Conservation (phyloP, 192 early-diverging fungal genomes). For the Thoreauomyces humboldtii region DNA sequence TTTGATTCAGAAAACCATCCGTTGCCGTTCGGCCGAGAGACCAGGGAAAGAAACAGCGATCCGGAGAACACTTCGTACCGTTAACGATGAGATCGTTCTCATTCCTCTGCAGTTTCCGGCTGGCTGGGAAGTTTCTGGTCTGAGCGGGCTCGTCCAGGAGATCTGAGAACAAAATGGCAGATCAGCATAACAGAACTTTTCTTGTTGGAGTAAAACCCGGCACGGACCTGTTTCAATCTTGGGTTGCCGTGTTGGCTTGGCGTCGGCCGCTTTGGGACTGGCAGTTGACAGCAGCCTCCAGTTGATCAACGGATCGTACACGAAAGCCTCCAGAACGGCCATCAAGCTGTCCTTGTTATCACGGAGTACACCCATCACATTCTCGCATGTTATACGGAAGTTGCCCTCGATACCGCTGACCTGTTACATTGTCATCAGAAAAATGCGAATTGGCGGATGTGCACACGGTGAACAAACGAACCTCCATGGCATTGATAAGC, state of each 20-base stretch:
- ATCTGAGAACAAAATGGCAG: conserved; percentile 28
- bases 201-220: not conserved
- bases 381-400: conserved; percentile 92
- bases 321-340: conserved; percentile 97
- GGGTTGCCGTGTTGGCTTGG: conserved; percentile 26
- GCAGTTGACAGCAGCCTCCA: conserved; percentile 71
- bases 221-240: conserved; percentile 33
- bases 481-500: conserved; percentile 98
- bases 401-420: conserved; percentile 91
- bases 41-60: not conserved
- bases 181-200: not conserved
- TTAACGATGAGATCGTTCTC: conserved; percentile 48
- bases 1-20: too few relatives aligned
- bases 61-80: conserved; percentile 11
- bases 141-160: conserved; percentile 29
- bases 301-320: conserved; percentile 93
- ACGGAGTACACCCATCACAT: conserved; percentile 92
- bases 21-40: too few relatives aligned
- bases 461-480: conserved; percentile 25
- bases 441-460: not conserved
- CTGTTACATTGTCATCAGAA: conserved; percentile 20
- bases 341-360: conserved; percentile 95
- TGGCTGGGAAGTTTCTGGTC: conserved; percentile 38
- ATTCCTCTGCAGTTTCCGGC: conserved; percentile 48
- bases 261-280: conserved; percentile 42